phyloP scores from a whole-genome alignment of 768 basidiomycete genomes.

The Pulveroboletus sp. region DNA sequence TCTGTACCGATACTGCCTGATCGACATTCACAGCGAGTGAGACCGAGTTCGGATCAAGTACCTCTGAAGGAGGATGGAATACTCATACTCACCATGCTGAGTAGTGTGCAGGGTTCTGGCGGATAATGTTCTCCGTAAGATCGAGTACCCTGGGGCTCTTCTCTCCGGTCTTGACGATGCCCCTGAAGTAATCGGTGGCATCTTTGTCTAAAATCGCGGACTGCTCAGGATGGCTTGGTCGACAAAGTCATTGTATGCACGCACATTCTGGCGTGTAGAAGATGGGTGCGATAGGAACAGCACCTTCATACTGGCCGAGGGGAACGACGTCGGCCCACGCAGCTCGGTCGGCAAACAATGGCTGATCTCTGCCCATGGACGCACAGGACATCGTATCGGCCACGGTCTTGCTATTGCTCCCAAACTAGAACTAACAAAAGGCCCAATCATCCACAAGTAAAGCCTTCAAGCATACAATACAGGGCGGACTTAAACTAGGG shows the following conservation, averaged over 20 bases:
- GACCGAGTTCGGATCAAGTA: neutral
- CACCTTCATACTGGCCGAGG: slow-evolving; percentile 72
- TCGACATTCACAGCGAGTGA: neutral
- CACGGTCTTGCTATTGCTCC: neutral
- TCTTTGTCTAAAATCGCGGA: slow-evolving; percentile 64
- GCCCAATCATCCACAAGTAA: neutral
- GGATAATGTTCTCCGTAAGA: slow-evolving; percentile 85
- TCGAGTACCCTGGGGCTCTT: slow-evolving; percentile 76
- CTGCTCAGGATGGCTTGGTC: slow-evolving; percentile 6
- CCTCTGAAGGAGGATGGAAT: neutral
- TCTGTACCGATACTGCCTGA: slow-evolving; percentile 92
- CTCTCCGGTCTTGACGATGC: slow-evolving; percentile 71
- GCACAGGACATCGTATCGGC: neutral
- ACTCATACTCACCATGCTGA: slow-evolving; percentile 78
- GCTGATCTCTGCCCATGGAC: slow-evolving; percentile 13
- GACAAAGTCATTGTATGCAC: slow-evolving; percentile 27
- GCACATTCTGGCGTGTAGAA: slow-evolving; percentile 85
- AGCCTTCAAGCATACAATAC: slow-evolving; percentile 20
- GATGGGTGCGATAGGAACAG: slow-evolving; percentile 83
- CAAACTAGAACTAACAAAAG: neutral
- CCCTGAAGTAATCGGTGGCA: slow-evolving; percentile 90
- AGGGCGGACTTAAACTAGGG: slow-evolving; percentile 19
- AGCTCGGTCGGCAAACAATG: slow-evolving; percentile 54
- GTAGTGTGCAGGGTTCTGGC: slow-evolving; percentile 93
- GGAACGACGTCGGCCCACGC: slow-evolving; percentile 83